These are phyloP conservation scores for Rhododendron ferrugineum DNA, from an alignment of 148 eudicot species.

Conservation along the genomic window DNA sequence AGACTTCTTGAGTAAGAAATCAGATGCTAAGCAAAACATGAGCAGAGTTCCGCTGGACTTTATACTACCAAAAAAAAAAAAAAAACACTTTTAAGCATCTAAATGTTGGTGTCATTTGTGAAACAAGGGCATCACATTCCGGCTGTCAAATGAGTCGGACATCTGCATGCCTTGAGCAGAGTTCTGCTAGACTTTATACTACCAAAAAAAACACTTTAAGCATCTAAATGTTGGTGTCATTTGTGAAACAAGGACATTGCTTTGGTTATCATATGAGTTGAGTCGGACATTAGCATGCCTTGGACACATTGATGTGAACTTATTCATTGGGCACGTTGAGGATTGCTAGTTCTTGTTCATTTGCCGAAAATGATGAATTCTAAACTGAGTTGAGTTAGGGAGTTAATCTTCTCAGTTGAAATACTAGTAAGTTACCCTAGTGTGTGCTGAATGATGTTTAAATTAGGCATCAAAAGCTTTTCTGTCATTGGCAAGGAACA, in stretches of 20 bases:
- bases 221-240: background rate
- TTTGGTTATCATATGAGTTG: background rate
- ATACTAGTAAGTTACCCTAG: background rate
- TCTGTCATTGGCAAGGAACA: background rate
- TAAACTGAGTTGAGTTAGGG: background rate
- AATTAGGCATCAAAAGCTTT: background rate
- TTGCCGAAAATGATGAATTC: background rate
- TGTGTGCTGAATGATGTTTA: background rate
- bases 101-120: background rate
- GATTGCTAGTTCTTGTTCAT: background rate
- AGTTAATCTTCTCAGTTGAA: background rate
- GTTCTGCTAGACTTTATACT: no score
- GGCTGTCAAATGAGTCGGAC: background rate
- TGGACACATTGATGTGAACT: background rate
- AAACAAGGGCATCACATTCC: background rate
- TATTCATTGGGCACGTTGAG: background rate
- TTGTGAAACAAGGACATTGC: no score
- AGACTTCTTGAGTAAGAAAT: no score
- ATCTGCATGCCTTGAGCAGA: no score
- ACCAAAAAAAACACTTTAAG: no score
- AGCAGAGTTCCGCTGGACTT: background rate
- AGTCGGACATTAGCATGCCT: background rate
- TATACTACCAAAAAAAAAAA: background rate
- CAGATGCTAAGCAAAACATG: no score
- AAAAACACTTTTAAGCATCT: background rate